Evolutionary conservation across 257 asterid genomes (phyloP), one percentile per base, ranked within the genome.

Genomic region (Gentiana straminea): DNA sequence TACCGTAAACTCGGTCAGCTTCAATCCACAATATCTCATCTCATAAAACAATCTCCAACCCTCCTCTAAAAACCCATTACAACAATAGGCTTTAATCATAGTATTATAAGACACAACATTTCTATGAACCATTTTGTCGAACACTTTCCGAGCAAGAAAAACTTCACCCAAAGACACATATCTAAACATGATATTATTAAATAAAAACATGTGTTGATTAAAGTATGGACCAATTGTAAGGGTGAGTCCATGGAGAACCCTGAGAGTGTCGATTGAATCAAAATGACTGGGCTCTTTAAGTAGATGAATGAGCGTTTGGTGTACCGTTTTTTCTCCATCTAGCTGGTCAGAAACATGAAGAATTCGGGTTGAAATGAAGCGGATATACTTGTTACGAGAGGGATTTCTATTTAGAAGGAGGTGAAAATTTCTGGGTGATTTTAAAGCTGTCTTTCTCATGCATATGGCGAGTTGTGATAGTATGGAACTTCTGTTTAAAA

Each of bases 31-130:
- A 39, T 3, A 43, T 55, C 89, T 81, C 92, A 87, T 83, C 61
- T 73, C 73, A 8, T 70, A 70, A 35, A 91, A 80, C 66, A 84
- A 37, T 32, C 33, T 39, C 74, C 82, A 73, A 38, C 84, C 86
- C 52, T 83, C 83, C 45, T 7, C 45, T 33, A 67, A 33, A 51
- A 35, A 7, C 44, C 83, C 95, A 61, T 67, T 59, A 7, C 78
- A 76, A 64, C 77, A 44, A 44, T 68, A 84, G 32, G 70, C 84
- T 61, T 73, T 75, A 2, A 87, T 81, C 84, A 91, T 73, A 11
- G 84, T 67, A 62, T 81, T 91, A 57, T 75, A 91, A 2, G 95
- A 83, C 33, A 77, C 86, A 8, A 49, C 79, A 59, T 81, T 84
- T 73, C 84, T 73, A 0, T 61, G 64, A 3, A 82, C 72, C 94